Base-by-base conservation (phyloP, 1,284 basidiomycete species). In the Cutaneotrichosporon sp. region DNA sequence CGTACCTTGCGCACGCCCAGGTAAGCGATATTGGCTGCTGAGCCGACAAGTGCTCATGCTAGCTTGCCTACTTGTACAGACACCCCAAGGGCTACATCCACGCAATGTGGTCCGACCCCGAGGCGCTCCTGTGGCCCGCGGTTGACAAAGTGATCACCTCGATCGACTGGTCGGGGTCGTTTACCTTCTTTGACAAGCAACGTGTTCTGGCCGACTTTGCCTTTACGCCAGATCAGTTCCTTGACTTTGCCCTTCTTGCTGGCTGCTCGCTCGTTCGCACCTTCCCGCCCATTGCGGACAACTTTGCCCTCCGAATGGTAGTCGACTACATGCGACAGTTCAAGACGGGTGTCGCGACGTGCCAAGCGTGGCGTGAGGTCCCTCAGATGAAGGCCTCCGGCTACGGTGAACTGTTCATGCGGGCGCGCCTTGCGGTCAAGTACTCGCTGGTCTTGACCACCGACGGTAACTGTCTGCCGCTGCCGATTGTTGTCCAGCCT, bases 51-150 rank as follows among this genome's bases (percentile, higher is more conserved):
- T 21, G 26, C 33, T 38, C 7, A 43, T 22, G 15, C 18, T 69
- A 94, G 88, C 80, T 96, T 67, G 88, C 94, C 60, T 97, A 97
- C 76, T 83, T 98, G 40, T 86, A 93, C 73, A 85, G 90, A 53
- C 94, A 98, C 76, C 80, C 83, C 21, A 96, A 96, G 73, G 82
- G 86, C 4, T 99, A 97, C 76, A 88, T 97, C 58, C 92, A 98
- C 71, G 86, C 94, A 18, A 86, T 97, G 63, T 97, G 85, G 73
- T 91, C 90, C 5, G 84, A 92, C 33, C 88, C 86, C 5, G 94
- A 97, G 70, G 83, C 88, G 17, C 80, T 99, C 20, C 80, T 97
- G 41, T 97, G 93, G 72, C 87, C 88, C 14, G 26, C 26, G 10
- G 76, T 96, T 35, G 92, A 97, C 76, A 87, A 87, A 66, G 80